Conservation (phyloP, 192 early-diverging fungal genomes). For the Coemansia sp. region DNA sequence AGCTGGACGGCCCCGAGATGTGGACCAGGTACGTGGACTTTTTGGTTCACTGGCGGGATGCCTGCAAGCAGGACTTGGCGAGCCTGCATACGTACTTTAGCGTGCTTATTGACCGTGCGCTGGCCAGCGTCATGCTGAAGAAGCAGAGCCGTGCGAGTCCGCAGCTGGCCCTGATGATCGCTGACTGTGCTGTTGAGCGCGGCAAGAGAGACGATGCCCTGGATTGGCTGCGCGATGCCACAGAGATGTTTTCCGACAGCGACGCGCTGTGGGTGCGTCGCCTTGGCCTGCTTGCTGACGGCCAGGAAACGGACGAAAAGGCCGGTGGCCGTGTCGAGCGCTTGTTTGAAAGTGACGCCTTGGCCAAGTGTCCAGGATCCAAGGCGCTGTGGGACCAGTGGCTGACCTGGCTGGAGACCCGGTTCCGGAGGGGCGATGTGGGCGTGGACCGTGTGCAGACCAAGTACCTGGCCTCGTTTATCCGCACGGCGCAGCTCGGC, state of each 20-base stretch:
- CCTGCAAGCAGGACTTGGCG: constrained; percentile 2
- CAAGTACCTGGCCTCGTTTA: constrained; percentile 51
- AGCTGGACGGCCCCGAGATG: constrained; percentile 51
- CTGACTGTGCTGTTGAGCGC: background rate
- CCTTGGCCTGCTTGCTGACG: constrained; percentile 2
- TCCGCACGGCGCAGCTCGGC: constrained; percentile 52
- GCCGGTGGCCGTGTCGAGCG: constrained; percentile 36
- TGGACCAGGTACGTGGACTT: constrained; percentile 66
- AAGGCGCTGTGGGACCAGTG: constrained; percentile 48
- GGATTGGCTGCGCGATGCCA: constrained; percentile 24
- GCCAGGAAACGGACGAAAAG: too few species aligned
- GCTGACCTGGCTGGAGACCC: constrained; percentile 39
- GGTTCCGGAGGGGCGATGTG: background rate
- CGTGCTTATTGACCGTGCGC: constrained; percentile 57
- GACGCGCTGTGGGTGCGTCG: constrained; percentile 32
- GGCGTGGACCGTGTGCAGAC: constrained; percentile 48
- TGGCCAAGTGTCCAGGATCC: constrained; percentile 20
- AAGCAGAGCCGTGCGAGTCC: constrained; percentile 46
- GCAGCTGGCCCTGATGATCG: constrained; percentile 16
- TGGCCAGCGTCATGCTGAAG: constrained; percentile 53
- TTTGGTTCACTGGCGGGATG: constrained; percentile 48
- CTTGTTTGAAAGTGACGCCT: constrained; percentile 47
- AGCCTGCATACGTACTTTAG: constrained; percentile 31
- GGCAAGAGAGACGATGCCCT: background rate
- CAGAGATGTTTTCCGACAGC: constrained; percentile 25